Evolutionary conservation across 805 yeast species (phyloP).

Genomic region (Wickerhamomyces sydowiorum): DNA sequence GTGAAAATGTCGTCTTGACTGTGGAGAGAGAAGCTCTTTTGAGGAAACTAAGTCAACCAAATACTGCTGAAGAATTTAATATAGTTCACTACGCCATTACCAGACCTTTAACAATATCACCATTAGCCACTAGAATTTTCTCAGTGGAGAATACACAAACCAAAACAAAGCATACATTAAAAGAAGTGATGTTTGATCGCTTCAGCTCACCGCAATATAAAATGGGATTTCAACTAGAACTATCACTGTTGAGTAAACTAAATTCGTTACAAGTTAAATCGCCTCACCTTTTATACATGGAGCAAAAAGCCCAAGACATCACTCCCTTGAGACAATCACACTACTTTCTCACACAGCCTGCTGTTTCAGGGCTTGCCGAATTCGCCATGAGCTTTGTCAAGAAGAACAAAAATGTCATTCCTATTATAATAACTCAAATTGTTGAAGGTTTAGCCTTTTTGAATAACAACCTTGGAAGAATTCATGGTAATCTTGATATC

Average conservation of each 20-base stretch:
- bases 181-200: slow-evolving; percentile 1
- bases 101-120: neutral
- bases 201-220: neutral
- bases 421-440: neutral
- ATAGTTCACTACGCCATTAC: slow-evolving; percentile 1
- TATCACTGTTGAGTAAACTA: neutral
- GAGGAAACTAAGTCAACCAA: neutral
- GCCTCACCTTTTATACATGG: neutral
- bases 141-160: slow-evolving; percentile 3
- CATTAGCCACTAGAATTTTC: neutral
- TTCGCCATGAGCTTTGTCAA: neutral
- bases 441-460: slow-evolving; percentile 6
- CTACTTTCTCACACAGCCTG: slow-evolving; percentile 1
- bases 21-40: neutral
- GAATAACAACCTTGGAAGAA: neutral
- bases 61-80: neutral
- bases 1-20: neutral
- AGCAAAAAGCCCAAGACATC: neutral
- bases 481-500: slow-evolving; percentile 11
- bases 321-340: slow-evolving; percentile 5
- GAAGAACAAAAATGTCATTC: neutral
- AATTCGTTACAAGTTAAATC: neutral
- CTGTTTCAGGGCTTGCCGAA: neutral
- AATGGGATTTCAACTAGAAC: neutral
- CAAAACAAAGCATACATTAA: slow-evolving; percentile 2